phyloP scores from a whole-genome alignment of 805 yeast genomes.

The Saccharomycopsis javanensis region DNA sequence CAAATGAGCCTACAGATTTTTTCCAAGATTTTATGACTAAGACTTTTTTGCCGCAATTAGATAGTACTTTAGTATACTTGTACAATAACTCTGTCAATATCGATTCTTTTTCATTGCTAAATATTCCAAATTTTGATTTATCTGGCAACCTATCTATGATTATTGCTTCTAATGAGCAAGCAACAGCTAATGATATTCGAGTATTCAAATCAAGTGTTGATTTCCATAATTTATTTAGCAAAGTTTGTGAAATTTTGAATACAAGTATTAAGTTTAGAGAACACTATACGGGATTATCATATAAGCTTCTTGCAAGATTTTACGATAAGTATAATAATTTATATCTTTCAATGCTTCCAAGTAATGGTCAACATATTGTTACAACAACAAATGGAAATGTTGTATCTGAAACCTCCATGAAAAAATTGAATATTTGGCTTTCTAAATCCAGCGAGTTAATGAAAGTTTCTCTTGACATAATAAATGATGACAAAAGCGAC shows the following conservation, averaged over 20 bases:
- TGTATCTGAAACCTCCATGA: slow-evolving; percentile 19
- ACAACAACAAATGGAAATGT: slow-evolving; percentile 17
- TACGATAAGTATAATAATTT: slow-evolving; percentile 27
- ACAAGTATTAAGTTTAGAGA: slow-evolving; percentile 50
- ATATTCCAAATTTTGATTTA: slow-evolving; percentile 19
- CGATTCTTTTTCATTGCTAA: slow-evolving; percentile 25
- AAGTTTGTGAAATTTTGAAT: slow-evolving; percentile 44
- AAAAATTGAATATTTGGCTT: slow-evolving; percentile 24
- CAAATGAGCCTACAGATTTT: slow-evolving; percentile 34
- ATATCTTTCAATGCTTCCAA: slow-evolving; percentile 24
- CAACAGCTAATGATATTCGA: slow-evolving; percentile 16
- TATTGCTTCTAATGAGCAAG: neutral
- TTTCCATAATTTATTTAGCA: slow-evolving; percentile 38
- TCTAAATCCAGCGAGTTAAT: slow-evolving; percentile 27
- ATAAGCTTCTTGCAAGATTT: slow-evolving; percentile 31
- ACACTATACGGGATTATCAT: slow-evolving; percentile 39
- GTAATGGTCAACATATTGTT: slow-evolving; percentile 18
- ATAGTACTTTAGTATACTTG: slow-evolving; percentile 41
- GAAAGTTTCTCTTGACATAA: slow-evolving; percentile 26
- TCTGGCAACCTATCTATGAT: slow-evolving; percentile 19
- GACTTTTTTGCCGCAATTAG: slow-evolving; percentile 55
- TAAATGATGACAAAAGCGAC: slow-evolving; percentile 21
- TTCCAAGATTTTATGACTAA: slow-evolving; percentile 55
- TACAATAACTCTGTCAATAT: slow-evolving; percentile 40
- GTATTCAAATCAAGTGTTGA: slow-evolving; percentile 36